Percentiles rank a stretch among this genome's conserved stretches.
Evolutionary conservation across 371 early-diverging fungal species (phyloP).

Genomic region (Nosema bombycis): DNA sequence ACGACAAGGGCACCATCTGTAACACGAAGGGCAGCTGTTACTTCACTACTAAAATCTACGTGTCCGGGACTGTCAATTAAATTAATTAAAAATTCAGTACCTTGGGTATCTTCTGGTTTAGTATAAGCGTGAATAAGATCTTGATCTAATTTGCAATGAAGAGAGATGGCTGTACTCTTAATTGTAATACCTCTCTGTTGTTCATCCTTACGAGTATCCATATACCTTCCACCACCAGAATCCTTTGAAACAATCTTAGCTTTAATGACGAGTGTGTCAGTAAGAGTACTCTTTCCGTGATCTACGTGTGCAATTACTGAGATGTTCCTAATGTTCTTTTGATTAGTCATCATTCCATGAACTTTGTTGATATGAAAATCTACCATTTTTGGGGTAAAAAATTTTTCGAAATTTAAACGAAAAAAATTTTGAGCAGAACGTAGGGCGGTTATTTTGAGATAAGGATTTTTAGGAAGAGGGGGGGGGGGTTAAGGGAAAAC

Average conservation of each 20-base stretch:
- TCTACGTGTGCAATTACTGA: slow-evolving; percentile 99
- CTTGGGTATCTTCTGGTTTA: slow-evolving; percentile 75
- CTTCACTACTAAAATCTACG: slow-evolving; percentile 99
- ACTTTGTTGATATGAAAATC: slow-evolving; percentile 67
- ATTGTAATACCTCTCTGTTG: slow-evolving; percentile 99
- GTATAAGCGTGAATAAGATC: slow-evolving; percentile 76
- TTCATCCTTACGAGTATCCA: slow-evolving; percentile 94
- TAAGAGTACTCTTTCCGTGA: slow-evolving; percentile 88
- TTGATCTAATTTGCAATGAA: slow-evolving; percentile 84
- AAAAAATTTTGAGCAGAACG: too few relatives aligned
- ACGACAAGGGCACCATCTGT: slow-evolving; percentile 99
- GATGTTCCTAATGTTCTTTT: slow-evolving; percentile 95
- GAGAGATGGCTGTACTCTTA: slow-evolving; percentile 96
- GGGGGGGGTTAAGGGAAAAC: too few relatives aligned
- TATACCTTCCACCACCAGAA: slow-evolving; percentile 93
- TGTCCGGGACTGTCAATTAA: slow-evolving; percentile 99
- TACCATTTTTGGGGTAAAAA: slow-evolving; percentile 55
- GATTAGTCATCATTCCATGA: slow-evolving; percentile 70
- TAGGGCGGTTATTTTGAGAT: too few relatives aligned
- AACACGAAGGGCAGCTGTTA: slow-evolving; percentile 96
- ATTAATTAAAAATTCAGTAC: slow-evolving; percentile 91
- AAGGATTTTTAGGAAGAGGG: too few relatives aligned
- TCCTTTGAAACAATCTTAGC: slow-evolving; percentile 93
- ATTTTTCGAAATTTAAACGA: too few relatives aligned
- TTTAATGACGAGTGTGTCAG: slow-evolving; percentile 91